Conservation (phyloP, 768 basidiomycete species). For the Mycena epipterygia region DNA sequence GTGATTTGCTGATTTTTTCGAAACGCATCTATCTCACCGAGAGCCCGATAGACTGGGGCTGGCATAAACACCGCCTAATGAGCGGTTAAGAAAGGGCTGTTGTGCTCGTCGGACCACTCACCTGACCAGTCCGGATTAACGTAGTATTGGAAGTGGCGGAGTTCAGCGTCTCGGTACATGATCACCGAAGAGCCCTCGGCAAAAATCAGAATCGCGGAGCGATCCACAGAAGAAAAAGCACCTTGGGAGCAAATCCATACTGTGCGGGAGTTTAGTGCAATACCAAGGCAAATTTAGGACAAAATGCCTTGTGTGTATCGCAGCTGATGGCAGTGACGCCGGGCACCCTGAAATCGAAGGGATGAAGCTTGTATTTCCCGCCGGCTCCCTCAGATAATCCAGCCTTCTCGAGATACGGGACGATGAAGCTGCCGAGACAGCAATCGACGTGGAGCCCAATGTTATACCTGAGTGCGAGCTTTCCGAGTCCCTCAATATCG, state of each 20-base stretch:
- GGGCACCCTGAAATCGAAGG: slow-evolving; percentile 91
- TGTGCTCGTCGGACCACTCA: slow-evolving; percentile 41
- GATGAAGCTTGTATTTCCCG: slow-evolving; percentile 69
- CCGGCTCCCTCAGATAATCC: slow-evolving; percentile 74
- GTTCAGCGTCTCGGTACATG: slow-evolving; percentile 88
- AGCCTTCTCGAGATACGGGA: slow-evolving; percentile 90
- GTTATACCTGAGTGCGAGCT: slow-evolving; percentile 79
- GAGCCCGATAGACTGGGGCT: slow-evolving; percentile 93
- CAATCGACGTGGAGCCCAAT: slow-evolving; percentile 95
- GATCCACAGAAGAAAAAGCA: slow-evolving; percentile 40
- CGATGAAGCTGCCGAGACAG: slow-evolving; percentile 93
- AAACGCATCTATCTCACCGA: slow-evolving; percentile 62
- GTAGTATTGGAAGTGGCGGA: slow-evolving; percentile 90
- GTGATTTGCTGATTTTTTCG: neutral
- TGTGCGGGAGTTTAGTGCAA: slow-evolving; percentile 45
- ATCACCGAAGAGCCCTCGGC: slow-evolving; percentile 90
- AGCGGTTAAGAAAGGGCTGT: neutral
- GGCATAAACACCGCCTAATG: slow-evolving; percentile 86
- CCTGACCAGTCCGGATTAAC: slow-evolving; percentile 86
- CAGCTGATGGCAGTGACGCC: slow-evolving; percentile 97
- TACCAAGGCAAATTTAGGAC: neutral
- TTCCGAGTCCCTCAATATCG: slow-evolving; percentile 83
- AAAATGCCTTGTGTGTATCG: slow-evolving; percentile 90
- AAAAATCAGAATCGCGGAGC: slow-evolving; percentile 7
- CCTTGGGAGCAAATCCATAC: slow-evolving; percentile 97